These are phyloP conservation scores for Neofusicoccum laricinum DNA, from an alignment of 2,329 filamentous ascomycete species.

Conservation along the genomic window DNA sequence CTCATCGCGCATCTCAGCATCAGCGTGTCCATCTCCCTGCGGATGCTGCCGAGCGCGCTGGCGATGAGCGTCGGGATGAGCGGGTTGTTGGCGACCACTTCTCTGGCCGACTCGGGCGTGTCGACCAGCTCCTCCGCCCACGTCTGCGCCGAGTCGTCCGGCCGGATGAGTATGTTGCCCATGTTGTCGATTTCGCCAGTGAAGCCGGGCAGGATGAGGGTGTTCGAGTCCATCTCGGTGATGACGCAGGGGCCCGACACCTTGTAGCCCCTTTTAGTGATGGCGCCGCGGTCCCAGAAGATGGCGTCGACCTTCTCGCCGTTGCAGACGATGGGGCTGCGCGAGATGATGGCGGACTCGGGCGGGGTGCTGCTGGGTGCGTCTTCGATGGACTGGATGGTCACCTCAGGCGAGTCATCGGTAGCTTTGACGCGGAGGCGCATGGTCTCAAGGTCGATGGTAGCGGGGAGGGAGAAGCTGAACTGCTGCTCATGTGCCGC, in stretches of 20 bases:
- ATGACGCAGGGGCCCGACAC: conserved; percentile 47
- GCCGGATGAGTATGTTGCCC: conserved; percentile 50
- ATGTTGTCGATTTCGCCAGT: conserved; percentile 47
- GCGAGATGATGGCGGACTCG: conserved; percentile 36
- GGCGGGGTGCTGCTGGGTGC: conserved; percentile 29
- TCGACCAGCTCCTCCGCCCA: conserved; percentile 27
- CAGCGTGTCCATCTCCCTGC: conserved; percentile 51
- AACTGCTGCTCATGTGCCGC: conserved; percentile 46
- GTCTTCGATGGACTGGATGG: conserved; percentile 35
- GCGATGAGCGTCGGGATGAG: conserved; percentile 46
- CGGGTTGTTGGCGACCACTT: conserved; percentile 39
- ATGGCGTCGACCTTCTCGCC: conserved; percentile 41
- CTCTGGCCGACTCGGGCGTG: conserved; percentile 36
- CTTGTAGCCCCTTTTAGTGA: conserved; percentile 41
- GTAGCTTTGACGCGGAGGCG: conserved; percentile 45
- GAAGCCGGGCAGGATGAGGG: conserved; percentile 48
- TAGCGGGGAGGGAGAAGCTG: conserved; percentile 39
- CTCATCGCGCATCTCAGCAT: conserved; percentile 53
- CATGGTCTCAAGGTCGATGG: conserved; percentile 49
- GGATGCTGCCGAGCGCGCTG: conserved; percentile 45
- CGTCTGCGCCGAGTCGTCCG: conserved; percentile 26
- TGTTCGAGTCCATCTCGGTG: conserved; percentile 53
- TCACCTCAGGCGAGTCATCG: conserved; percentile 43
- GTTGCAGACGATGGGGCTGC: conserved; percentile 40
- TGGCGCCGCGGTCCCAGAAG: conserved; percentile 44